Percentiles rank a stretch among this genome's conserved stretches.
Conservation (phyloP, 345 rosid species). For the Ailanthus altissimus region DNA sequence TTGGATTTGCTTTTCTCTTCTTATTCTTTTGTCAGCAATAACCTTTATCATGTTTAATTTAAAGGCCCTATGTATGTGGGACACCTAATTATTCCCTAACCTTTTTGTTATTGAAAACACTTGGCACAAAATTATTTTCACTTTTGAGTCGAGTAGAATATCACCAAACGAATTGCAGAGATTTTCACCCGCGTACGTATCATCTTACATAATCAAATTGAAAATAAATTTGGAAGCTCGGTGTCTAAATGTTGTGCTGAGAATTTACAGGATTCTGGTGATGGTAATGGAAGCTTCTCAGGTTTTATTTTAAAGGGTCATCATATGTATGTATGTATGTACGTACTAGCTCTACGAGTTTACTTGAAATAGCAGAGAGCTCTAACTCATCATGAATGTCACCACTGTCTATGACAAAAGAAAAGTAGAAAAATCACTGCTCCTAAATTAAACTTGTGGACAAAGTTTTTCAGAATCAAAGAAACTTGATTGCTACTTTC, state of each 20-base stretch:
- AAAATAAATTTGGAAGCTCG: neutral
- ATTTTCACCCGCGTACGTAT: too few species aligned
- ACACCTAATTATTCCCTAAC: neutral
- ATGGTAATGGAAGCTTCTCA: too few species aligned
- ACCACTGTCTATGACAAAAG: conserved; percentile 11
- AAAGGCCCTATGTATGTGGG: neutral
- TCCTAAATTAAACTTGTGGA: neutral
- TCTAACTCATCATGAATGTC: neutral
- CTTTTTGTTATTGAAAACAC: neutral
- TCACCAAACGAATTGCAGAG: neutral
- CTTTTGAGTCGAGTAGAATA: neutral
- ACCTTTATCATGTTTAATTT: neutral
- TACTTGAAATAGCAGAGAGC: neutral
- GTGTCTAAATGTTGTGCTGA: neutral
- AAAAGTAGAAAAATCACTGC: neutral
- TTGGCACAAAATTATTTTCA: too few species aligned
- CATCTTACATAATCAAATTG: neutral
- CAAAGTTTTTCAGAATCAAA: conserved; percentile 12
- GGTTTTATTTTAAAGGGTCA: neutral
- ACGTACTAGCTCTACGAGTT: neutral
- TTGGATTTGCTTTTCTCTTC: conserved; percentile 14
- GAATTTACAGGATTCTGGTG: too few species aligned
- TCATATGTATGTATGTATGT: too few species aligned
- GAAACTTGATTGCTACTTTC: neutral
- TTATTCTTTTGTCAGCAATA: neutral